These are phyloP conservation scores for Jatropha podagrica DNA, from an alignment of 441 rosid genomes.

Conservation along the genomic window DNA sequence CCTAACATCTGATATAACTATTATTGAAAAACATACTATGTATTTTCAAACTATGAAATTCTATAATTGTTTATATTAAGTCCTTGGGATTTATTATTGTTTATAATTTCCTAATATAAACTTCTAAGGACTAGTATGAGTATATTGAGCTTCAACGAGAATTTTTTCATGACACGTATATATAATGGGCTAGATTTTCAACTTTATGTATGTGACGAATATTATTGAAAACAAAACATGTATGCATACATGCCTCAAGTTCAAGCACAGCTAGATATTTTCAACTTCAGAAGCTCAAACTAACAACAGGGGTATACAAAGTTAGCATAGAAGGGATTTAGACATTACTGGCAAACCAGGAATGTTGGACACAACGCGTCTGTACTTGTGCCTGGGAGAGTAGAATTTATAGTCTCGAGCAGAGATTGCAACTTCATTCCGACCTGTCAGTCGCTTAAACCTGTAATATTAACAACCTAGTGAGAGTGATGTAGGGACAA, in stretches of 20 bases:
- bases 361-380: constrained; percentile 55
- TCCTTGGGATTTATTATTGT: too few relatives aligned
- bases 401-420: constrained; percentile 82
- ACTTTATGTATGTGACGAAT: too few relatives aligned
- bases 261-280: constrained; percentile 2
- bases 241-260: not conserved
- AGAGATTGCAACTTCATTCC: constrained; percentile 72
- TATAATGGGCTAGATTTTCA: not conserved
- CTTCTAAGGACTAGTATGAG: not conserved
- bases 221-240: too few relatives aligned
- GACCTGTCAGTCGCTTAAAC: constrained; percentile 85
- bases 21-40: too few relatives aligned
- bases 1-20: too few relatives aligned
- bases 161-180: not conserved
- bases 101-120: too few relatives aligned
- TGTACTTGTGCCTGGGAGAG: constrained; percentile 85
- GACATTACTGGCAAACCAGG: constrained; percentile 64
- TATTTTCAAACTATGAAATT: too few relatives aligned
- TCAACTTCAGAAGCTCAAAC: constrained; percentile 14
- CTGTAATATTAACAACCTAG: constrained; percentile 40
- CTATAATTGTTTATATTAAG: too few relatives aligned
- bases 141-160: not conserved
- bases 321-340: constrained; percentile 32
- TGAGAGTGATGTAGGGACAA: constrained; percentile 18
- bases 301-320: not conserved